These are phyloP conservation scores for Calvatia gigantea DNA, from an alignment of 768 basidiomycete genomes.

Conservation along the genomic window DNA sequence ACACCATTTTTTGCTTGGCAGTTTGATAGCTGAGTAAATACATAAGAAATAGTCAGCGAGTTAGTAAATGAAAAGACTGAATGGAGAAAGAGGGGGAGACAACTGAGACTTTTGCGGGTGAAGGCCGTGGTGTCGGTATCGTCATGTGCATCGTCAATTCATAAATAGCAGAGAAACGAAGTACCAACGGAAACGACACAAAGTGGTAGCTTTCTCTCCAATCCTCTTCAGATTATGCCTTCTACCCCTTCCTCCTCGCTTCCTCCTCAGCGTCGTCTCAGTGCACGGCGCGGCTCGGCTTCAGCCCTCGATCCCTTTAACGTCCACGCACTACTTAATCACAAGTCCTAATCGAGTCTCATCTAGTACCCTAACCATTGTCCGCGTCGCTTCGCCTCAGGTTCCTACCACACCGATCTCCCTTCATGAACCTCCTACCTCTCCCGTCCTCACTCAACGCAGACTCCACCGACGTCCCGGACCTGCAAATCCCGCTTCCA, in stretches of 20 bases:
- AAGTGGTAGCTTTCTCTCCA: too few species aligned
- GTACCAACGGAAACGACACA: too few species aligned
- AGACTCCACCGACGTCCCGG: constrained; percentile 22
- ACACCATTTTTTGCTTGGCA: too few species aligned
- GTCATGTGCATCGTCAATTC: too few species aligned
- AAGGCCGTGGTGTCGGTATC: constrained; percentile 10
- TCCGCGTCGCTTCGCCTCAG: constrained; percentile 47
- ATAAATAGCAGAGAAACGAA: too few species aligned
- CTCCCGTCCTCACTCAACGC: constrained; percentile 21
- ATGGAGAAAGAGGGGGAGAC: too few species aligned
- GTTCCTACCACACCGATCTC: constrained; percentile 23
- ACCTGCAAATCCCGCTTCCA: constrained; percentile 17
- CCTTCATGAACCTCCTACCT: constrained; percentile 32
- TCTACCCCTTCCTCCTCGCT: not conserved
- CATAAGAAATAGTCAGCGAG: too few species aligned
- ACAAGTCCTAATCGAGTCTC: constrained; percentile 51
- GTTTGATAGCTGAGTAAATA: too few species aligned
- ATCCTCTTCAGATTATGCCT: too few species aligned
- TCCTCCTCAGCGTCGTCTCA: constrained; percentile 30
- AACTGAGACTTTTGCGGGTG: not conserved
- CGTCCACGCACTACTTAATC: constrained; percentile 46
- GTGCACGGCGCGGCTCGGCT: constrained; percentile 62
- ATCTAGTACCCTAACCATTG: constrained; percentile 69
- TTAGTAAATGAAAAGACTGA: not conserved
- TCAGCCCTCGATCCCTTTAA: constrained; percentile 70